Conservation (phyloP, 129 eudicot species). For the Tagetes erecta region DNA sequence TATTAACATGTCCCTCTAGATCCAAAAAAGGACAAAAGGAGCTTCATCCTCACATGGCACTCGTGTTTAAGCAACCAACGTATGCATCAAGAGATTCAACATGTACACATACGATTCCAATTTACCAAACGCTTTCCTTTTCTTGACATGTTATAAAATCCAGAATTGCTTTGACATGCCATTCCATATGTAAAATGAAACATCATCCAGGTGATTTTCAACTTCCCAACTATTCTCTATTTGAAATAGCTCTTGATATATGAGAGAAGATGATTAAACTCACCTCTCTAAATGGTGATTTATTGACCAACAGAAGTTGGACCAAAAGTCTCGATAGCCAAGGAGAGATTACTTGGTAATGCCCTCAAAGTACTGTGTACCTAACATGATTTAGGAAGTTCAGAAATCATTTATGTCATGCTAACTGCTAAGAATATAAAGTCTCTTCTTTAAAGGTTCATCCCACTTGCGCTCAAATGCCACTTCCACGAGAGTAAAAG, state of each 20-base stretch:
- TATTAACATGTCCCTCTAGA: conserved; percentile 6
- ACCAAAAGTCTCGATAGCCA: conserved; percentile 3
- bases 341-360: background rate
- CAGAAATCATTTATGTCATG: background rate
- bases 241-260: background rate
- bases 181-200: background rate
- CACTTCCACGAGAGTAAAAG: background rate
- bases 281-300: background rate
- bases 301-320: background rate
- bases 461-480: conserved; percentile 13
- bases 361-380: background rate
- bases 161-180: background rate
- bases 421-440: background rate
- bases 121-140: conserved; percentile 3
- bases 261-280: background rate
- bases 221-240: background rate
- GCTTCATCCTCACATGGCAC: conserved; percentile 2
- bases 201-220: background rate
- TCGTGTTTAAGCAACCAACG: background rate
- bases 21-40: background rate
- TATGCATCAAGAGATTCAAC: conserved; percentile 6
- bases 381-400: conserved; percentile 7
- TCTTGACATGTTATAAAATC: background rate
- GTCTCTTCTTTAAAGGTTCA: background rate
- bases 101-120: background rate